A percentile compares a stretch with the other conserved stretches of the same genome.
phyloP scores from a whole-genome alignment of 1,284 basidiomycete species.

The Coniferiporia sulphurascens region DNA sequence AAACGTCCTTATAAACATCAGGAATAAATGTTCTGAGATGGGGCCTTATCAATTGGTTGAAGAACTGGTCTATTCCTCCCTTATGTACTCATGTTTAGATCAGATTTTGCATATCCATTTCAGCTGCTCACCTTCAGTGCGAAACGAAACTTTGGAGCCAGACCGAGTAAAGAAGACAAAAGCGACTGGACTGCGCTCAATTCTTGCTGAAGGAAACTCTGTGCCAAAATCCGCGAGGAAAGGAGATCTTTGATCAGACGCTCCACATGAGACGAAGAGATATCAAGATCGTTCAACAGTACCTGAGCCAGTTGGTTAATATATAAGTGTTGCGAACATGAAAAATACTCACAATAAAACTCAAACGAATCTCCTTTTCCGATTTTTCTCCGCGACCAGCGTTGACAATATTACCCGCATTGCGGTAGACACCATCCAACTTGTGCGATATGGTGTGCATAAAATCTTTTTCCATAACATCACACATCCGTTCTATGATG shows the following conservation, averaged over 20 bases:
- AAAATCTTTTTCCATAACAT: conserved; percentile 79
- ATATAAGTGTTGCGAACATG: not conserved
- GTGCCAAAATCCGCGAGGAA: conserved; percentile 51
- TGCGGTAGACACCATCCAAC: conserved; percentile 83
- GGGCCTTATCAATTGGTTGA: conserved; percentile 88
- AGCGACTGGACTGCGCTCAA: conserved; percentile 41
- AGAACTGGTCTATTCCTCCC: conserved; percentile 88
- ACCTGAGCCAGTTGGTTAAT: conserved; percentile 43
- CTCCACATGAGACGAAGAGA: conserved; percentile 83
- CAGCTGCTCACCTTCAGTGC: conserved; percentile 54
- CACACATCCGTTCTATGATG: conserved; percentile 59
- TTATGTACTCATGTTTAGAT: conserved; percentile 29
- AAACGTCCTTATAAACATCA: conserved; percentile 87
- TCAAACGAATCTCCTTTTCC: conserved; percentile 72
- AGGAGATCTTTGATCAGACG: conserved; percentile 69
- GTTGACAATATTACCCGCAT: conserved; percentile 36
- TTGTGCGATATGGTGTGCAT: conserved; percentile 73
- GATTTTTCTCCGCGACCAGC: conserved; percentile 59
- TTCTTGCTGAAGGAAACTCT: conserved; percentile 68
- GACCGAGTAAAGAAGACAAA: conserved; percentile 45
- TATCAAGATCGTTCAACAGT: conserved; percentile 83
- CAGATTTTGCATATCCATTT: conserved; percentile 16
- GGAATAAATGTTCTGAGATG: conserved; percentile 77
- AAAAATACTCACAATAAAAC: conserved; percentile 68
- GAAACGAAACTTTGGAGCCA: conserved; percentile 63